Conservation (phyloP, 768 basidiomycete species). For the Cystoderma amianthinum region DNA sequence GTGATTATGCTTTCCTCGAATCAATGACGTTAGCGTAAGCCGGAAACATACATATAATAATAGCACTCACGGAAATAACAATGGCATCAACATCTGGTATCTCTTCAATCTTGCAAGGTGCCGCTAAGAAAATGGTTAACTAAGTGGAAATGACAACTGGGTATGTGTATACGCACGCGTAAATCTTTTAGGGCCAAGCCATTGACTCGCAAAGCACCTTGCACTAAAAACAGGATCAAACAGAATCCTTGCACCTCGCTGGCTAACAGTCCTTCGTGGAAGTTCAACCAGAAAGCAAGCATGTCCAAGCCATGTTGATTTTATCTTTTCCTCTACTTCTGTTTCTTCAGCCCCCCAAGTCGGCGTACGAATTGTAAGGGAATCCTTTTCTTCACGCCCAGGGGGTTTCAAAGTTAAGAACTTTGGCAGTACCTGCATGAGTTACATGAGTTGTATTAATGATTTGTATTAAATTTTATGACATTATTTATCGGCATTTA, state of each 20-base stretch:
- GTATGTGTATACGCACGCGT: constrained; percentile 1
- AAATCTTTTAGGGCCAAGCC: not conserved
- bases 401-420: not conserved
- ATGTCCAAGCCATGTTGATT: constrained; percentile 3
- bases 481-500: too few species aligned
- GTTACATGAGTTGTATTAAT: too few species aligned
- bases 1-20: constrained; percentile 36
- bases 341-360: not conserved
- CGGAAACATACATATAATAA: not conserved
- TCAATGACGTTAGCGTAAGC: not conserved
- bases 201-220: not conserved
- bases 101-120: constrained; percentile 45
- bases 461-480: too few species aligned
- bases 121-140: constrained; percentile 16
- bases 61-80: constrained; percentile 43
- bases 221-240: not conserved
- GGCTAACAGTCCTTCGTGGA: not conserved
- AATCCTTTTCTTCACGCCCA: not conserved
- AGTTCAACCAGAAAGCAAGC: constrained; percentile 3
- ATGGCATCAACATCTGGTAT: constrained; percentile 59
- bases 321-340: not conserved
- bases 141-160: not conserved
- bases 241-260: not conserved
- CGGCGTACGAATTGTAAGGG: not conserved
- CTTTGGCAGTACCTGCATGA: too few species aligned